These are phyloP conservation scores for Fusarium dimerum DNA, from an alignment of 2,329 filamentous ascomycete genomes.

Conservation along the genomic window DNA sequence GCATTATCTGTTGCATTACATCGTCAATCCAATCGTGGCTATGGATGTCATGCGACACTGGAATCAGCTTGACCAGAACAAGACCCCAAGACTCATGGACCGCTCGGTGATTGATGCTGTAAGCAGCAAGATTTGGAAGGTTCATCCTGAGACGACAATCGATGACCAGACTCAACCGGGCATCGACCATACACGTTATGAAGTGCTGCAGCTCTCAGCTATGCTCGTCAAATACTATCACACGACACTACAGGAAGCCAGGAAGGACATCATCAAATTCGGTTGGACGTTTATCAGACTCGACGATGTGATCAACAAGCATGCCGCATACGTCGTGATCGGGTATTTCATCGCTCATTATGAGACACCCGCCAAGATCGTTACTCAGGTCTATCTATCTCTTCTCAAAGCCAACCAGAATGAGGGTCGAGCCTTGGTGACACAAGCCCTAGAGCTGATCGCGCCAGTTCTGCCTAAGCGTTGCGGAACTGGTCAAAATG, in stretches of 20 bases:
- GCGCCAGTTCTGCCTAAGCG: slow-evolving; percentile 92
- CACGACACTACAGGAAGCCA: slow-evolving; percentile 80
- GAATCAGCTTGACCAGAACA: slow-evolving; percentile 56
- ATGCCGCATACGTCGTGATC: slow-evolving; percentile 94
- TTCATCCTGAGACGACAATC: slow-evolving; percentile 76
- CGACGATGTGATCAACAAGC: slow-evolving; percentile 99
- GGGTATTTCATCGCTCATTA: slow-evolving; percentile 97
- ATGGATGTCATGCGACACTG: slow-evolving; percentile 93
- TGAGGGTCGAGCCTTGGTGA: slow-evolving; percentile 87
- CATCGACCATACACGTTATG: slow-evolving; percentile 94
- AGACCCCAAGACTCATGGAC: slow-evolving; percentile 76
- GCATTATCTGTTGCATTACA: slow-evolving; percentile 85
- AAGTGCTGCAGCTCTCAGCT: slow-evolving; percentile 90
- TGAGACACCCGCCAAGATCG: slow-evolving; percentile 94
- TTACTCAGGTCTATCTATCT: slow-evolving; percentile 90
- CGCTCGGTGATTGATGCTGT: slow-evolving; percentile 85
- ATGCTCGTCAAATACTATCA: slow-evolving; percentile 96
- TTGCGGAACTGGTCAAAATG: slow-evolving; percentile 65
- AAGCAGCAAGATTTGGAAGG: slow-evolving; percentile 91
- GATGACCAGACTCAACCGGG: slow-evolving; percentile 84
- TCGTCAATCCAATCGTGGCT: slow-evolving; percentile 94
- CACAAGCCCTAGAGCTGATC: slow-evolving; percentile 90
- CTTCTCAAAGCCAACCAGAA: slow-evolving; percentile 92
- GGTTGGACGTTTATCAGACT: slow-evolving; percentile 97
- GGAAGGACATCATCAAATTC: slow-evolving; percentile 99